phyloP scores from a whole-genome alignment of 2,329 filamentous ascomycete genomes.

The Colletotrichum sp. region DNA sequence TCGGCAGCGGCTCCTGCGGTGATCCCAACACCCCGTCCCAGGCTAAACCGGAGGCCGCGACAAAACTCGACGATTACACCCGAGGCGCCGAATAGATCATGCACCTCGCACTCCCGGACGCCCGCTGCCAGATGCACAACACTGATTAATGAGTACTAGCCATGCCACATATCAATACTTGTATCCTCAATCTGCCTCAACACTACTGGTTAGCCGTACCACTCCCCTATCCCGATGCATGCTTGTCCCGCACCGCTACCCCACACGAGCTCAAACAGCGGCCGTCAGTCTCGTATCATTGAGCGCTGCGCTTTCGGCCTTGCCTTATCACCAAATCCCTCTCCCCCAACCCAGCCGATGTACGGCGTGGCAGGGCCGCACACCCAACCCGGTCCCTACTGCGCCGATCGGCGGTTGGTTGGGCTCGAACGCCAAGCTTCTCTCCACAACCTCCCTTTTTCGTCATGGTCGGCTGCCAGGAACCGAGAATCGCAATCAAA shows the following conservation, averaged over 20 bases:
- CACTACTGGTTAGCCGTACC: neutral
- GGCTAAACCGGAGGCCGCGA: neutral
- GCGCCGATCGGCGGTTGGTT: constrained; percentile 11
- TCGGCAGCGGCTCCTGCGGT: neutral
- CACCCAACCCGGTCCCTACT: neutral
- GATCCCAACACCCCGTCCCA: neutral
- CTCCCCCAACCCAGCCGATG: constrained; percentile 18
- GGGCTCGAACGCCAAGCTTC: constrained; percentile 5
- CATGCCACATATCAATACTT: constrained; percentile 7
- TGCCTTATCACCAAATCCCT: constrained; percentile 1
- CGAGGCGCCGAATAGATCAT: neutral
- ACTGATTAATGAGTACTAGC: constrained; percentile 1
- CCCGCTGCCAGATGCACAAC: constrained; percentile 1
- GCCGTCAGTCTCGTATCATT: constrained; percentile 10
- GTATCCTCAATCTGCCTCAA: neutral
- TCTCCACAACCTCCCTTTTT: constrained; percentile 1
- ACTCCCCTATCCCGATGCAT: neutral
- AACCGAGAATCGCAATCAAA: constrained; percentile 13
- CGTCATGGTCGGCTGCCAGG: constrained; percentile 4
- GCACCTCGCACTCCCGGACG: neutral
- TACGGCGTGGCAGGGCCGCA: neutral
- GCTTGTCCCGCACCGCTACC: neutral
- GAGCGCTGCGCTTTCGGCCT: constrained; percentile 16
- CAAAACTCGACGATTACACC: neutral
- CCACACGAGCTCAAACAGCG: constrained; percentile 6